Evolutionary conservation across 495 filamentous ascomycete species (phyloP).

Genomic region (Staphylotrichum tortipilum): DNA sequence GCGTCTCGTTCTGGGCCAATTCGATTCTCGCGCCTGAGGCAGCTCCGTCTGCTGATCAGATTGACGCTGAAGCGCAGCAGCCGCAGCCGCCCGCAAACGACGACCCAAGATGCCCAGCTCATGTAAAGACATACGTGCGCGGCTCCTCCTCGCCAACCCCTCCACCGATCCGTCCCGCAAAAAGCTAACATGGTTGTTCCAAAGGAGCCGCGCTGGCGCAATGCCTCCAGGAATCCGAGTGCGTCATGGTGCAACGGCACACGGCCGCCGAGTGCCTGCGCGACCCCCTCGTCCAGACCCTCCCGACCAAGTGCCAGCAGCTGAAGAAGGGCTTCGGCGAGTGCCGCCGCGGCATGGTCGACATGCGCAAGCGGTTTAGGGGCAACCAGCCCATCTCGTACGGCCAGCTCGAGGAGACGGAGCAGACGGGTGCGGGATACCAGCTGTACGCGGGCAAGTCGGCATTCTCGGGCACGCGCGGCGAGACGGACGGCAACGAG

Average conservation of each 20-base stretch:
- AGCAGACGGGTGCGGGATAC: constrained; percentile 42
- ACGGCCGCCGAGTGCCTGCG: constrained; percentile 80
- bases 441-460: constrained; percentile 77
- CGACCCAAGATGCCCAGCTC: constrained; percentile 76
- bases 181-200: background rate
- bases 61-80: background rate
- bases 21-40: background rate
- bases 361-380: constrained; percentile 97
- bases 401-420: constrained; percentile 50
- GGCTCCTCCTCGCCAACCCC: background rate
- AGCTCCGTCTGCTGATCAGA: no score
- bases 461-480: constrained; percentile 50
- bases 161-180: background rate
- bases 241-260: constrained; percentile 84
- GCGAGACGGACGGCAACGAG: constrained; percentile 44
- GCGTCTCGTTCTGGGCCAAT: no score
- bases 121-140: constrained; percentile 84
- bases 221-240: constrained; percentile 93
- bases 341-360: constrained; percentile 92
- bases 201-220: constrained; percentile 80
- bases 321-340: constrained; percentile 85
- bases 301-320: constrained; percentile 85
- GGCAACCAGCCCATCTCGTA: constrained; percentile 83
- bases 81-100: background rate
- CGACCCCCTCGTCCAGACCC: constrained; percentile 61